These are phyloP conservation scores for Gastrolobium villosum DNA, from an alignment of 306 rosid genomes.

Conservation along the genomic window DNA sequence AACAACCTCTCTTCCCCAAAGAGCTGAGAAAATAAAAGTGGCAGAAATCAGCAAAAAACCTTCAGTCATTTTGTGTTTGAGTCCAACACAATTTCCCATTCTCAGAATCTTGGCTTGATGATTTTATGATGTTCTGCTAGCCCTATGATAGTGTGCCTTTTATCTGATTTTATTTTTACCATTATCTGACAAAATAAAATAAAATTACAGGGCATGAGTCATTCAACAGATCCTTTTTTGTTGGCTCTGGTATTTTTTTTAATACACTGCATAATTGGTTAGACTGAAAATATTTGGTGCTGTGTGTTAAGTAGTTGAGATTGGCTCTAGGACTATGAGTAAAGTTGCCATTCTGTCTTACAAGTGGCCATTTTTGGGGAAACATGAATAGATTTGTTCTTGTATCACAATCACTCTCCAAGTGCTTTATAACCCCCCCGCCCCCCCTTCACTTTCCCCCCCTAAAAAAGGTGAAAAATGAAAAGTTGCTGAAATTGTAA, in stretches of 20 bases:
- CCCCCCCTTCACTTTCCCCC: not conserved
- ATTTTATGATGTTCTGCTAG: not conserved
- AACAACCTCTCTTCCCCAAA: not conserved
- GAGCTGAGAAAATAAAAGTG: not conserved
- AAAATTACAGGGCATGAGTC: not conserved
- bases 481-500: constrained; percentile 26
- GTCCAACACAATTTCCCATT: not conserved
- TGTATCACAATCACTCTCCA: constrained; percentile 16
- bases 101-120: not conserved
- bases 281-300: constrained; percentile 25
- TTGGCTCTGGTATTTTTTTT: not conserved
- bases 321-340: constrained; percentile 38
- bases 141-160: not conserved
- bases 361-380: constrained; percentile 30
- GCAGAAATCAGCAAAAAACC: constrained; percentile 11
- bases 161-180: not conserved
- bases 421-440: not conserved
- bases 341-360: constrained; percentile 5
- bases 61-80: constrained; percentile 9
- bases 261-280: not conserved
- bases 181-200: not conserved
- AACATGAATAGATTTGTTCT: constrained; percentile 10
- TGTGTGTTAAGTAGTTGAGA: constrained; percentile 31
- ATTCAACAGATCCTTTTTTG: not conserved
- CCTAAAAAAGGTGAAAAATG: not conserved